Base-by-base conservation (phyloP, 139 green algal species). In the Choricystis sp. region DNA sequence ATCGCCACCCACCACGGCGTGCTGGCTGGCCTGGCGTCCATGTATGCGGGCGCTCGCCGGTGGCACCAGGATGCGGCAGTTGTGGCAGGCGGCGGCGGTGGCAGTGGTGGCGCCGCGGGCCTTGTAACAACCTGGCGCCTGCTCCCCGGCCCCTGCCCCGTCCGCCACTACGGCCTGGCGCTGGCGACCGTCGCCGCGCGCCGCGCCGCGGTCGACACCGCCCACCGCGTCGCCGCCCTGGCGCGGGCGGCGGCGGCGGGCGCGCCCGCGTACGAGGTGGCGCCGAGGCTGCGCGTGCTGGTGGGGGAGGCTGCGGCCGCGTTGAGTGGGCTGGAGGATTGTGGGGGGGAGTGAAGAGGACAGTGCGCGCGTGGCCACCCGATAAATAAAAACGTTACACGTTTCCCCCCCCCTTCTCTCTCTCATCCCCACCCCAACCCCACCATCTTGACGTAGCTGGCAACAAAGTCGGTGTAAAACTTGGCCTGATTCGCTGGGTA, bases 391-490 rank as follows among this genome's bases (percentile, higher is more conserved):
- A 52, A 52, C 9, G 9, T 16, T 52, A 16, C 9, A 52, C 40
- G 40, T 52, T 52, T 52, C 16, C 16, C 16, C 40, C 40, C 9
- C 40, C 9, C 9, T 16, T 21, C 40, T 21, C 9, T 52, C 24
- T 25, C 66, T 67, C 70, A 72, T 59, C 48, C 23, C 24, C 68
- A 69, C 27, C 85, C 83, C 57, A 87, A 65, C 3, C 19, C 57
- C 0, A 64, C 77, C 48, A 93, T 62, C 66, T 83, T 81, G 1
- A 70, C 14, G 57, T 83, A 93, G 0, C 83, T 79, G 2, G 31
- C 60, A 0, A 74, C 48, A 73, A 95, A 95, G 66, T 95, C 82
- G 0, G 5, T 19, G 61, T 83, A 84, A 65, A 92, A 94, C 2
- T 25, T 24, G 0, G 59, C 52, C 70, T 89, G 77, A 66, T 87